Percentiles rank a stretch among this genome's conserved stretches.
Conservation (phyloP, 1,139 yeast genomes). For the Kodamaea fungicola region DNA sequence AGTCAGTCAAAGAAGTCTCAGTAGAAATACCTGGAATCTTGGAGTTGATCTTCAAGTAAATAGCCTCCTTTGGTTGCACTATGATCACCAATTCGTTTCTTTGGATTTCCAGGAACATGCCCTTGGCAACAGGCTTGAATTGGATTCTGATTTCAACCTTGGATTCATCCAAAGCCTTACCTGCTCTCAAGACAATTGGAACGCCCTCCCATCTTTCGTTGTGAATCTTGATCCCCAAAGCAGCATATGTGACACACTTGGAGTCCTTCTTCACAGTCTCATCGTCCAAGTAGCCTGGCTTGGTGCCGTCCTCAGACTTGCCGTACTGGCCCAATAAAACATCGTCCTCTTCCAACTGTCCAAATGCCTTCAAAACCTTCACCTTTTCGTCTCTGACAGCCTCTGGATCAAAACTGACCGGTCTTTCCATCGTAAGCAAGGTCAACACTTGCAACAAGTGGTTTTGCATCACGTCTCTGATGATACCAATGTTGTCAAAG, state of each 20-base stretch:
- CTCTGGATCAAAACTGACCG: conserved; percentile 85
- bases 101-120: conserved; percentile 77
- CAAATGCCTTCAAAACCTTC: conserved; percentile 79
- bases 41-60: conserved; percentile 86
- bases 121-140: conserved; percentile 80
- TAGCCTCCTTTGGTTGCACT: conserved; percentile 92
- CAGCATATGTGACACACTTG: conserved; percentile 90
- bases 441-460: conserved; percentile 92
- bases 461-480: conserved; percentile 98
- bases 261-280: conserved; percentile 82
- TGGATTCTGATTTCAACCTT: conserved; percentile 94
- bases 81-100: conserved; percentile 92
- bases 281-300: conserved; percentile 91
- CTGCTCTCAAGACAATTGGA: conserved; percentile 93
- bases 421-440: conserved; percentile 92
- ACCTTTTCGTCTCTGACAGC: conserved; percentile 96
- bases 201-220: conserved; percentile 99
- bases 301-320: conserved; percentile 77
- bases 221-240: conserved; percentile 68
- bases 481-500: conserved; percentile 91
- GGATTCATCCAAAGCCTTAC: conserved; percentile 89
- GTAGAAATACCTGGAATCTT: conserved; percentile 91
- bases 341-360: conserved; percentile 61
- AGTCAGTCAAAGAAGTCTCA: conserved; percentile 78
- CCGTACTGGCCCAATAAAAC: conserved; percentile 85